phyloP scores from a whole-genome alignment of 192 early-diverging fungal genomes.

The Chytriomyces sp. region DNA sequence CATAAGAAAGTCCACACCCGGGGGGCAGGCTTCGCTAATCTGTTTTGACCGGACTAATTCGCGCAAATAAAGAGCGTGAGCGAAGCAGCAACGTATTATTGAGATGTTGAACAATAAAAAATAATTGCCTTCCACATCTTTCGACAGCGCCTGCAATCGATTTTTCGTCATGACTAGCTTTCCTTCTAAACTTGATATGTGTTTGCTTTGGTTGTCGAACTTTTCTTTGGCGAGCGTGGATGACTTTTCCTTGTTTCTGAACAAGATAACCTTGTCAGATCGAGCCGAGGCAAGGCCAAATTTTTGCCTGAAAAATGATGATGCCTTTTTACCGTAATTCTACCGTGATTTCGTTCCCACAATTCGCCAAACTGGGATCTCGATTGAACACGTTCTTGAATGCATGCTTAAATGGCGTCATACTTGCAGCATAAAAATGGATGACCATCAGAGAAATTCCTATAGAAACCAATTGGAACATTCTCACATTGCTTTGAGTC shows the following conservation, averaged over 20 bases:
- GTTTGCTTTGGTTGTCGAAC: slow-evolving; percentile 19
- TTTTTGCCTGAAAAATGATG: neutral
- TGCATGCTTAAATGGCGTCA: neutral
- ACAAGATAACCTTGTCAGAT: neutral
- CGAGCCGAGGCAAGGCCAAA: neutral
- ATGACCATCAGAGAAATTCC: neutral
- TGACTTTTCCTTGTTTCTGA: slow-evolving; percentile 26
- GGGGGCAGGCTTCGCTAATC: slow-evolving; percentile 31
- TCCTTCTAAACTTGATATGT: slow-evolving; percentile 31
- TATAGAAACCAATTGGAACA: neutral
- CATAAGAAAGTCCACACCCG: slow-evolving; percentile 38
- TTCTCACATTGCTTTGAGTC: slow-evolving; percentile 19
- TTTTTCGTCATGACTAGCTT: slow-evolving; percentile 26
- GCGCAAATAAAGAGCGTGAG: neutral
- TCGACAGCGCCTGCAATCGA: slow-evolving; percentile 18
- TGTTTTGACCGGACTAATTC: slow-evolving; percentile 13
- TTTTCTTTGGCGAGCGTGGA: slow-evolving; percentile 10
- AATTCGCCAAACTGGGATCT: slow-evolving; percentile 12
- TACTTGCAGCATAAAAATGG: neutral
- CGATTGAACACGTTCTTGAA: neutral
- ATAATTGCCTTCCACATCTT: slow-evolving; percentile 38
- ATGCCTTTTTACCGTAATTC: slow-evolving; percentile 6
- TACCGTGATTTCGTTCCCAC: slow-evolving; percentile 9
- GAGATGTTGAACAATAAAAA: neutral
- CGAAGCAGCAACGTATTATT: neutral